Conservation (phyloP, 768 basidiomycete species). For the Coprinellus aureogranulatus region DNA sequence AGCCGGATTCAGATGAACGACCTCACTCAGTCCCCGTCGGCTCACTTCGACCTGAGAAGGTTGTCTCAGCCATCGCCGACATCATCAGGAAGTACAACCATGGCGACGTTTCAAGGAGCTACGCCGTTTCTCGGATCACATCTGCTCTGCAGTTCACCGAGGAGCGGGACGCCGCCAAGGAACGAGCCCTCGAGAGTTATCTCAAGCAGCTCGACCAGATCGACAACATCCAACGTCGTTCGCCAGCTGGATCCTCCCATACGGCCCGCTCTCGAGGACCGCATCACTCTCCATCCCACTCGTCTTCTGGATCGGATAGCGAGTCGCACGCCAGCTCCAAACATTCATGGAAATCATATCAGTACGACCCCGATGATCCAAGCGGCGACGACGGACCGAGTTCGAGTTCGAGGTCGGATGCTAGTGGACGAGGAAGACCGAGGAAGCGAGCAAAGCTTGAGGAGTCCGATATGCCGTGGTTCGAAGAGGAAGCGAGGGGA, state of each 20-base stretch:
- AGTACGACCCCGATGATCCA: neutral
- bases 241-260: neutral
- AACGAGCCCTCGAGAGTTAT: neutral
- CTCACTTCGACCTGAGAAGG: neutral
- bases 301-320: neutral
- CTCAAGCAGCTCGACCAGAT: neutral
- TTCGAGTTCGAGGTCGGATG: neutral
- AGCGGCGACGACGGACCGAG: neutral
- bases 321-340: neutral
- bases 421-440: neutral
- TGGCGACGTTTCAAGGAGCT: neutral
- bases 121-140: neutral
- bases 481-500: neutral
- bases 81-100: neutral
- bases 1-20: neutral
- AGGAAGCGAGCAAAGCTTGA: neutral
- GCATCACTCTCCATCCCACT: too few relatives aligned
- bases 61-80: neutral
- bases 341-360: neutral
- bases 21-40: neutral
- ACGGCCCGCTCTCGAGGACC: neutral
- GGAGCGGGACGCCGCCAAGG: neutral
- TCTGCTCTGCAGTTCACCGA: neutral
- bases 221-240: neutral
- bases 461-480: neutral